Conservation (phyloP, 2,329 filamentous ascomycete genomes). For the Setomelanomma holmii region DNA sequence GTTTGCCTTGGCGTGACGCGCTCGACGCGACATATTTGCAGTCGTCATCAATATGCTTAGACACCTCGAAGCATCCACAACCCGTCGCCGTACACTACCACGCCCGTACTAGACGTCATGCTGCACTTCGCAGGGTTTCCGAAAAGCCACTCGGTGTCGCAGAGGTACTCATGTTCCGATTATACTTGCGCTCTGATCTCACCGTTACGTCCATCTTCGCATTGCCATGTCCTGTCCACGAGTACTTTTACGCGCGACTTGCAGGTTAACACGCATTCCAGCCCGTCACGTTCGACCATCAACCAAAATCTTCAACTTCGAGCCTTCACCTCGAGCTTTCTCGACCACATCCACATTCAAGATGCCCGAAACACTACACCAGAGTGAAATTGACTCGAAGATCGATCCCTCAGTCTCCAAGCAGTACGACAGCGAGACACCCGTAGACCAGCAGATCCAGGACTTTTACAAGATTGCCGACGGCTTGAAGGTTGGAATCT, state of each 20-base stretch:
- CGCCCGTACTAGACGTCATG: conserved; percentile 28
- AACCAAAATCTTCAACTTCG: background rate
- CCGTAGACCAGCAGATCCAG: conserved; percentile 55
- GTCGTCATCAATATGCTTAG: conserved; percentile 34
- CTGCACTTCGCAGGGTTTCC: conserved; percentile 8
- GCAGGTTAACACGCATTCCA: conserved; percentile 2
- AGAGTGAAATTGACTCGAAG: conserved; percentile 50
- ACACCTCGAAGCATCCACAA: conserved; percentile 18
- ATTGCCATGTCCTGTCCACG: conserved; percentile 20
- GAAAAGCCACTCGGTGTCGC: conserved; percentile 7
- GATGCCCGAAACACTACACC: conserved; percentile 55
- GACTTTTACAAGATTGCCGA: conserved; percentile 58
- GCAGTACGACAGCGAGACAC: conserved; percentile 55
- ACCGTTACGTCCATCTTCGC: conserved; percentile 23
- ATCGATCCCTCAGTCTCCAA: conserved; percentile 58
- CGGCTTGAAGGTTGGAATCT: conserved; percentile 53
- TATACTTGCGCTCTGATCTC: conserved; percentile 24
- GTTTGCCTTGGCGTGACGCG: conserved; percentile 23
- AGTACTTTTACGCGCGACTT: conserved; percentile 24
- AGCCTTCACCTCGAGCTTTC: conserved; percentile 18
- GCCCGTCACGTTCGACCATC: conserved; percentile 9
- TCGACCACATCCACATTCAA: conserved; percentile 34
- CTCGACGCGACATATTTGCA: conserved; percentile 18
- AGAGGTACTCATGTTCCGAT: conserved; percentile 3
- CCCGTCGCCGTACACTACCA: conserved; percentile 13